These are phyloP conservation scores for Dactylellina haptotyla DNA, from an alignment of 2,329 filamentous ascomycete genomes.

Conservation along the genomic window DNA sequence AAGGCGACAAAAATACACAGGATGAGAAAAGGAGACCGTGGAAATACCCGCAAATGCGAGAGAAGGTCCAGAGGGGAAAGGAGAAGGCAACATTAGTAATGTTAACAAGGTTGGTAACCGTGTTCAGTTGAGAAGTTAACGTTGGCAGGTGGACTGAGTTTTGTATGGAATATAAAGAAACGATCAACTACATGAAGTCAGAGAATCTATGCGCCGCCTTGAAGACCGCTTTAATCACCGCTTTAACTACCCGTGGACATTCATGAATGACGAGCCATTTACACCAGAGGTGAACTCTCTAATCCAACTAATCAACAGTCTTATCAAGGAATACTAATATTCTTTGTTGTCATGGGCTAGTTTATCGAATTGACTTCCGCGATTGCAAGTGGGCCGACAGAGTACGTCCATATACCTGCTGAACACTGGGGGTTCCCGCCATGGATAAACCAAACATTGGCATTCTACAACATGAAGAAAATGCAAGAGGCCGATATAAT, in stretches of 20 bases:
- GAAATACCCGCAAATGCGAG: neutral
- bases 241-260: conserved; percentile 57
- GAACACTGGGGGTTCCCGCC: conserved; percentile 55
- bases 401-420: conserved; percentile 55
- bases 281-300: conserved; percentile 51
- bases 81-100: conserved; percentile 57
- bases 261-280: conserved; percentile 57
- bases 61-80: conserved; percentile 39
- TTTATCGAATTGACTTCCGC: conserved; percentile 56
- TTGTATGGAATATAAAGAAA: conserved; percentile 30
- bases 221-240: conserved; percentile 57
- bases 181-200: conserved; percentile 51
- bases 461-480: conserved; percentile 49
- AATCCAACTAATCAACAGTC: neutral
- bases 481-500: conserved; percentile 54
- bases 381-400: conserved; percentile 56
- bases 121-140: neutral
- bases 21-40: conserved; percentile 18
- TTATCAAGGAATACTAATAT: neutral
- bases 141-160: neutral
- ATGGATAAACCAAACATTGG: conserved; percentile 52
- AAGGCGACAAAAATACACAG: neutral
- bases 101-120: conserved; percentile 53
- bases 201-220: conserved; percentile 55
- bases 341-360: conserved; percentile 23